Evolutionary conservation across 208 protist genomes (phyloP), one percentile per base, ranked within the genome.

Genomic region (Herpetomonas muscarum): DNA sequence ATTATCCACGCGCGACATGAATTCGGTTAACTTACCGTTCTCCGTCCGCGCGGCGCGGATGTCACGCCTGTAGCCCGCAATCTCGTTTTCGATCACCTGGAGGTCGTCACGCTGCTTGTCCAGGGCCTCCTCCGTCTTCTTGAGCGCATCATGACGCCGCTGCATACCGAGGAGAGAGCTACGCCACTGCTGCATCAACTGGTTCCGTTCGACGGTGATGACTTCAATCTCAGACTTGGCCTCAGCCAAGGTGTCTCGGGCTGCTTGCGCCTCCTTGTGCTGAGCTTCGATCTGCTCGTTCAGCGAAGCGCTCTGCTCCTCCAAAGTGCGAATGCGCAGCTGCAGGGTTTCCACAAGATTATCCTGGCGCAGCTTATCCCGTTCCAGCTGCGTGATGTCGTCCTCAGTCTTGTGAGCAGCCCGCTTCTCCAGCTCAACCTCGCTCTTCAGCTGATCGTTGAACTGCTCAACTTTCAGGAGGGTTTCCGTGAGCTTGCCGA

Each of bases 371-470:
- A 93, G 70, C 65, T 98, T 98, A 34, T 83, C 77, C 32, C 76
- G 76, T 59, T 98, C 95, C 7, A 98, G 77, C 66, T 91, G 83
- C n/a, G 81, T 86, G 65, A 98, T 96, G 56, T 96, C 90, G 64
- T 96, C 89, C 70, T 98, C 94, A 1, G 94, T 96, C 65, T 98
- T 98, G 71, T 97, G 93, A 0, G 97, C 92, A 1, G 90, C 95
- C 29, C 93, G 90, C n/a, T 91, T 76, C 60, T 97, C 94, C 9
- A 98, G 76, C 34, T 92, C 78, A 49, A 98, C 96, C 61, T 98
- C 90, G 59, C 71, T 70, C 63, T 96, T 91, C 49, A 98, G 81
- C 49, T 98, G 74, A 13, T 92, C 81, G 74, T 98, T 97, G 75
- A 96, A 98, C n/a, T 91, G 64, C 74, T 97, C 86, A 0, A 98